Evolutionary conservation across 108 stramenopile species (phyloP).

Genomic region (Nitzschia sp.): DNA sequence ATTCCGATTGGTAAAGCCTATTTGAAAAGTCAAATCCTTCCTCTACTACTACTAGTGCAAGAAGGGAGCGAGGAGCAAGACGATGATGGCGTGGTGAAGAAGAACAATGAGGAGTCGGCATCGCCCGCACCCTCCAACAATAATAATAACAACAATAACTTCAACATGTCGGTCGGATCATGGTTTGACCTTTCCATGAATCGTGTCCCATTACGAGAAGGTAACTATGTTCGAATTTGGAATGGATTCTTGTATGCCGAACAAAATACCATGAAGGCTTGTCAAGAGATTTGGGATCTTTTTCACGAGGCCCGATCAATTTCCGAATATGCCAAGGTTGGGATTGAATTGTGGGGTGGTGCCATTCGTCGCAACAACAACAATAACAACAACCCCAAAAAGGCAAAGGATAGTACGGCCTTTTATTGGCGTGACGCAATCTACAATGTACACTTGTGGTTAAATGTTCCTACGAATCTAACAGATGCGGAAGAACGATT

Average conservation of each 20-base stretch:
- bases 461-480: slow-evolving; percentile 12
- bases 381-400: too few species aligned
- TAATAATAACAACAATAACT: too few species aligned
- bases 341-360: slow-evolving; percentile 38
- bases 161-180: slow-evolving; percentile 21
- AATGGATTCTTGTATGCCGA: slow-evolving; percentile 30
- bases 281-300: slow-evolving; percentile 7
- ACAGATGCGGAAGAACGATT: slow-evolving; percentile 3
- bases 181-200: background rate
- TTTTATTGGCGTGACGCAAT: slow-evolving; percentile 30
- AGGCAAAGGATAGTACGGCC: slow-evolving; percentile 18
- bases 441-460: slow-evolving; percentile 29
- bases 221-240: slow-evolving; percentile 21
- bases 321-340: background rate
- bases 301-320: background rate
- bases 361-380: too few species aligned
- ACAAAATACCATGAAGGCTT: slow-evolving; percentile 27
- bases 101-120: too few species aligned
- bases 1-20: background rate
- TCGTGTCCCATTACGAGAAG: background rate
- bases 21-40: slow-evolving; percentile 4
- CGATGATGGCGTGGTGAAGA: too few species aligned
- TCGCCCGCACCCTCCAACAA: background rate
- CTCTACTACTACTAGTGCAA: too few species aligned
- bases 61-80: too few species aligned